Percentiles rank a stretch among this genome's conserved stretches.
Conservation (phyloP, 2,329 filamentous ascomycete genomes). For the Fusarium poae region DNA sequence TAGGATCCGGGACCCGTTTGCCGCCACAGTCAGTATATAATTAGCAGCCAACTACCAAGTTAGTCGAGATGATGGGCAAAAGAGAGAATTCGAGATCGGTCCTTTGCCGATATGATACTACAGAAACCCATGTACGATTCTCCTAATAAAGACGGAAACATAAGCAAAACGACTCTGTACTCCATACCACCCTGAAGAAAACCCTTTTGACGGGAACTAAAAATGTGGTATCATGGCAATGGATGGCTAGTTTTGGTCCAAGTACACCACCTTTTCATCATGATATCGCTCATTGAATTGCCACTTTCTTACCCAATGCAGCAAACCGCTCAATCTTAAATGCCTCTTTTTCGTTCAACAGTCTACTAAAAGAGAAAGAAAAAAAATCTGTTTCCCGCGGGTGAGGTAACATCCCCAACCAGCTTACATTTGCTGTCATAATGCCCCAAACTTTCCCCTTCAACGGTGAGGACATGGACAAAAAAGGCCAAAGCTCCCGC, state of each 20-base stretch:
- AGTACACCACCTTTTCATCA: constrained; percentile 23
- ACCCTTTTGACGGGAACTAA: neutral
- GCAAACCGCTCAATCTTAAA: constrained; percentile 18
- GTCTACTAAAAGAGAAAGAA: neutral
- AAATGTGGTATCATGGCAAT: constrained; percentile 27
- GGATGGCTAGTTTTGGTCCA: constrained; percentile 15
- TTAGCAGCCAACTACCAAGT: constrained; percentile 13
- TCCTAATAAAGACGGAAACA: constrained; percentile 12
- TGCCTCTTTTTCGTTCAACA: constrained; percentile 1
- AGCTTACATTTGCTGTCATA: neutral
- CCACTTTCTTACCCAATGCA: constrained; percentile 1
- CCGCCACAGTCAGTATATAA: constrained; percentile 17
- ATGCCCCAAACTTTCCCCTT: constrained; percentile 23
- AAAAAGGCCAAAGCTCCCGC: constrained; percentile 30
- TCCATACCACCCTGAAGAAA: constrained; percentile 8
- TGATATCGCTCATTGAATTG: constrained; percentile 33
- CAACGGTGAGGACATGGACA: constrained; percentile 15
- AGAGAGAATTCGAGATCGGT: constrained; percentile 26
- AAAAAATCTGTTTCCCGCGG: constrained; percentile 3
- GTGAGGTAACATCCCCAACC: constrained; percentile 4
- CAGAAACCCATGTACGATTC: constrained; percentile 14
- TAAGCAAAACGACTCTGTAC: constrained; percentile 10
- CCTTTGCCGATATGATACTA: constrained; percentile 25
- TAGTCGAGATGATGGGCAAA: constrained; percentile 9
- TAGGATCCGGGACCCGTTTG: constrained; percentile 38